Conservation (phyloP, 2,329 filamentous ascomycete genomes). For the Trichoderma hamatum region DNA sequence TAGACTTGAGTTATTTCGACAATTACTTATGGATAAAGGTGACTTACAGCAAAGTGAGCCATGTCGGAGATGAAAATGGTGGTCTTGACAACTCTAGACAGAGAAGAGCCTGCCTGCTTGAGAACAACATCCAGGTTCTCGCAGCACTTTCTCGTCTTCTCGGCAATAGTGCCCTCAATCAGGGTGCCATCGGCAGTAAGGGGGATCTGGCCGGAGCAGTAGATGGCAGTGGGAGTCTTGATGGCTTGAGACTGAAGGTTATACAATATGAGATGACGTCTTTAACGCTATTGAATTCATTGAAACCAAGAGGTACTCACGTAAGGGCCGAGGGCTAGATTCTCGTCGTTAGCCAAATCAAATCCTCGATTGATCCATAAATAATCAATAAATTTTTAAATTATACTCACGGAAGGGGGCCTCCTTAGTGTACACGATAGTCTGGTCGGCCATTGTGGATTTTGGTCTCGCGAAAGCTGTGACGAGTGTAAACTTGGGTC, state of each 20-base stretch:
- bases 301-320: slow-evolving; percentile 46
- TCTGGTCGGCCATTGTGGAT: slow-evolving; percentile 52
- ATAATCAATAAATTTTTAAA: background rate
- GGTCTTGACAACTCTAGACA: slow-evolving; percentile 85
- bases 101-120: slow-evolving; percentile 74
- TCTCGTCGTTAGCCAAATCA: background rate
- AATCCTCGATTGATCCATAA: background rate
- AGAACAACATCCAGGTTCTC: slow-evolving; percentile 85
- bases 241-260: slow-evolving; percentile 62
- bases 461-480: slow-evolving; percentile 37
- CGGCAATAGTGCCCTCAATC: slow-evolving; percentile 60
- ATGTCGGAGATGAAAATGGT: slow-evolving; percentile 92
- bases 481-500: slow-evolving; percentile 39
- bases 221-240: slow-evolving; percentile 67
- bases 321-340: slow-evolving; percentile 63
- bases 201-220: slow-evolving; percentile 75
- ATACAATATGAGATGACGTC: background rate
- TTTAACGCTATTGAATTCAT: background rate
- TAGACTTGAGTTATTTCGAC: background rate
- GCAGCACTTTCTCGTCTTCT: slow-evolving; percentile 66
- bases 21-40: background rate
- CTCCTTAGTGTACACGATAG: slow-evolving; percentile 60
- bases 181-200: slow-evolving; percentile 59
- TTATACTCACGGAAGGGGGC: slow-evolving; percentile 58
- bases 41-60: slow-evolving; percentile 72